These are phyloP conservation scores for Lactifluus rugatus DNA, from an alignment of 768 basidiomycete genomes.

Conservation along the genomic window DNA sequence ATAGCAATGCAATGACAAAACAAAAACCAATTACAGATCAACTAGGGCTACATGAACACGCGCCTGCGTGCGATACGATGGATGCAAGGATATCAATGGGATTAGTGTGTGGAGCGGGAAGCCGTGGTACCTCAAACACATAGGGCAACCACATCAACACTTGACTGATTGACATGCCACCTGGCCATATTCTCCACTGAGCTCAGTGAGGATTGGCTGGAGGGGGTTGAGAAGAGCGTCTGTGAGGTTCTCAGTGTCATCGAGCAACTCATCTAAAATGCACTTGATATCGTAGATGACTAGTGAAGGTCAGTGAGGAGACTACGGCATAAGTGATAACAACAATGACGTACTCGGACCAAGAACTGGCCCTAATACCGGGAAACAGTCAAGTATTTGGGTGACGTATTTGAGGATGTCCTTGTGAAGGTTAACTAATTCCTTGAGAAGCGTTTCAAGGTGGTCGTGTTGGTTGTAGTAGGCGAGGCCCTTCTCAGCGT, in stretches of 20 bases:
- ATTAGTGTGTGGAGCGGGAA: slow-evolving; percentile 25
- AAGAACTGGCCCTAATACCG: slow-evolving; percentile 40
- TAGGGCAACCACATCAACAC: slow-evolving; percentile 18
- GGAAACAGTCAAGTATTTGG: slow-evolving; percentile 31
- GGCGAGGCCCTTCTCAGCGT: slow-evolving; percentile 38
- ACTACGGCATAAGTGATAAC: background rate
- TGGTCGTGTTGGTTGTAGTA: slow-evolving; percentile 38
- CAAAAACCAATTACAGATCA: slow-evolving; percentile 20
- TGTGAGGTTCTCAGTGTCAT: slow-evolving; percentile 38
- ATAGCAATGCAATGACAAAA: slow-evolving; percentile 21
- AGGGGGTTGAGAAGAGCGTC: slow-evolving; percentile 39
- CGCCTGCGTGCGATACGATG: slow-evolving; percentile 19
- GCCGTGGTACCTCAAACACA: slow-evolving; percentile 15
- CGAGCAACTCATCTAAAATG: slow-evolving; percentile 40
- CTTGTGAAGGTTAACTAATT: slow-evolving; percentile 41
- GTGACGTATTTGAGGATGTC: slow-evolving; percentile 29
- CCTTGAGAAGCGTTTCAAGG: slow-evolving; percentile 42
- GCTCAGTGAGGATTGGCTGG: slow-evolving; percentile 28
- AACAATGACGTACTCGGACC: slow-evolving; percentile 37
- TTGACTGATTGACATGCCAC: slow-evolving; percentile 22
- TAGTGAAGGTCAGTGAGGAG: slow-evolving; percentile 22
- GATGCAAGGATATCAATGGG: slow-evolving; percentile 27
- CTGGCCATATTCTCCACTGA: slow-evolving; percentile 21
- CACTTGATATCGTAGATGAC: slow-evolving; percentile 57
- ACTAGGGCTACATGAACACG: slow-evolving; percentile 18